Conservation (phyloP, 139 green algal genomes). For the Nannochloris sp. region DNA sequence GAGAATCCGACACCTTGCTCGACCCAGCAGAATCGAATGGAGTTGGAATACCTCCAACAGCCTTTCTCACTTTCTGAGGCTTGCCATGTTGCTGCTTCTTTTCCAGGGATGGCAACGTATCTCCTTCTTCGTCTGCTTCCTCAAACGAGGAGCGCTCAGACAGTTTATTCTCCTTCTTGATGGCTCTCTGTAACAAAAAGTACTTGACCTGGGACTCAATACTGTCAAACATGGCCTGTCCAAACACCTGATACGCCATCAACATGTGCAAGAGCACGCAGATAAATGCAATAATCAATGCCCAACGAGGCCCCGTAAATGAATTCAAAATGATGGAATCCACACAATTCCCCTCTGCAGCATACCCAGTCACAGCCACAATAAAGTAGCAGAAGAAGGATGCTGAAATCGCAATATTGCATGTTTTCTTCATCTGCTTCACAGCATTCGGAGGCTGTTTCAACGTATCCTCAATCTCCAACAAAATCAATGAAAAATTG, state of each 20-base stretch:
- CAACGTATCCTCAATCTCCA: constrained; percentile 26
- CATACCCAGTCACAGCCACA: constrained; percentile 29
- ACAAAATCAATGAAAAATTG: constrained; percentile 12
- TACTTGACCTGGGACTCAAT: constrained; percentile 9
- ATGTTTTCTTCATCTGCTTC: constrained; percentile 22
- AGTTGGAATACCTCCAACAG: not conserved
- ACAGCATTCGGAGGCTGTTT: constrained; percentile 23
- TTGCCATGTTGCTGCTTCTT: not conserved
- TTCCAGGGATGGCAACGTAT: not conserved
- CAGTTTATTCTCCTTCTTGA: not conserved
- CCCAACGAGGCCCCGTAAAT: constrained; percentile 10
- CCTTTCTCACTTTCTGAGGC: not conserved
- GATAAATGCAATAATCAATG: constrained; percentile 24
- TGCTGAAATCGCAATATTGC: constrained; percentile 11
- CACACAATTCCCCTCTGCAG: constrained; percentile 23
- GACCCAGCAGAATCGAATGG: not conserved
- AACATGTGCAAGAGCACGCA: constrained; percentile 38
- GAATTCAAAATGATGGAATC: constrained; percentile 26
- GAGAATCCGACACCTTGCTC: not conserved
- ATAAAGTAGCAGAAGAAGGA: constrained; percentile 29
- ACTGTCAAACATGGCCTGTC: constrained; percentile 24
- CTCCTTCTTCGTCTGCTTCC: not conserved
- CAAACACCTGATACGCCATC: constrained; percentile 25
- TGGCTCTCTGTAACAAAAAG: not conserved
- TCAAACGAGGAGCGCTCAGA: not conserved